Base-by-base conservation (phyloP, 192 early-diverging fungal species). In the Coemansia sp. region DNA sequence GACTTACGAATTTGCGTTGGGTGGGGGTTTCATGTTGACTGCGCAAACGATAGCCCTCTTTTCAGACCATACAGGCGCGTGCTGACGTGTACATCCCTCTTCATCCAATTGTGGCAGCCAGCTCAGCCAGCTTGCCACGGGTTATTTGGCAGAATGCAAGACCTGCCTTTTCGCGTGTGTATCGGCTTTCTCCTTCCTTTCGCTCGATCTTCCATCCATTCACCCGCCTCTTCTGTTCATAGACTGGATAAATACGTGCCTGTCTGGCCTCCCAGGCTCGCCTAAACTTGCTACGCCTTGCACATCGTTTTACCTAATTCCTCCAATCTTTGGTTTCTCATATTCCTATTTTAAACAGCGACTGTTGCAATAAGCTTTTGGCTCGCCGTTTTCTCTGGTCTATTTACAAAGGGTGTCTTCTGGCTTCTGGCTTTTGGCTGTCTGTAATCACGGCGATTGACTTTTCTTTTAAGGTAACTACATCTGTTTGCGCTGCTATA, bases 171-270 rank as follows among this genome's bases (percentile, higher is more conserved):
- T 35, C 8, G 31, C 31, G 31, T 35, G 31, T 31, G 31, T 7
- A 35, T 35, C 31, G 6, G 31, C 8, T 45, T 45, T n/a, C 41
- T n/a, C 41, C 41, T 45, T n/a, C 5, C 41, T 45, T n/a, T 45
- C 41, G 41, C 41, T 45, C 41, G 41, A 45, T 65, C 6, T 53
- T 53, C 51, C 21, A 58, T 58, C 56, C 37, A 31, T 17, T 37
- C 56, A 58, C 5, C 41, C 41, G 16, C 14, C 16, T 45, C 5
- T 45, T 45, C 41, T 45, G 11, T 16, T 45, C 41, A 12, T n/a
- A 5, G 41, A 5, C 41, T 45, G 41, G 41, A 45, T 45, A 45
- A 45, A 45, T 45, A n/a, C 14, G 14, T 16, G 41, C 41, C 41
- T 12, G 41, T n/a, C 41, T 12, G 14, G 14, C 41, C 41, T 45